Base-by-base conservation (phyloP, 2,329 filamentous ascomycete genomes). In the Teratosphaeria epicoccoides region DNA sequence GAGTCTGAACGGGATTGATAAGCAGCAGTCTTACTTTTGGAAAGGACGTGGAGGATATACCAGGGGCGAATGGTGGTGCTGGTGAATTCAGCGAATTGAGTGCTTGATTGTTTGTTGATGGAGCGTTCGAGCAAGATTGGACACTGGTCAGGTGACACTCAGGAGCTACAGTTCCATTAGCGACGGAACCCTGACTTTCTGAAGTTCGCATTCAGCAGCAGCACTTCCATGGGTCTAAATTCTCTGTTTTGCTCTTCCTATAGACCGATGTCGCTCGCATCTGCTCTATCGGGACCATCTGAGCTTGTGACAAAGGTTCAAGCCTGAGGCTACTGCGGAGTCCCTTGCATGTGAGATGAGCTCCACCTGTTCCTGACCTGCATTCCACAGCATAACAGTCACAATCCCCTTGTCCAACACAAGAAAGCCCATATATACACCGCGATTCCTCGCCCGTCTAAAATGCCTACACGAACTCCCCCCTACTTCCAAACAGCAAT, bases 401-500 rank as follows among this genome's bases (percentile, higher is more conserved):
- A 28, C 26, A 28, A 28, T 28, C n/a, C 9, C 26, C 26, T 28
- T 28, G 26, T 6, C n/a, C n/a, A n/a, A 12, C 26, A 28, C 26
- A 6, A 22, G 5, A 3, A 40, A 14, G 20, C 7, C 20, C 33
- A 40, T 40, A 40, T 17, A 17, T 40, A 20, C n/a, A 14, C n/a
- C 4, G 33, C 10, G 6, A 40, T 37, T 14, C 17, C 14, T 37
- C 4, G 5, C 6, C n/a, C 33, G 9, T 17, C 33, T 40, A 9
- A 7, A 40, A 40, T 40, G 33, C 33, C 33, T 20, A 17, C 23
- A 46, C 23, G 44, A 25, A 46, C 51, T n/a, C 64, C 65, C 26
- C 61, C 57, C 40, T 67, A 70, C 60, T 69, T 69, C 55, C 68
- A 70, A 52, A 48, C 50, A 57, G 65, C 62, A 43, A 64, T 68